phyloP scores from a whole-genome alignment of 331 rosid species.

The Saraca asoca region DNA sequence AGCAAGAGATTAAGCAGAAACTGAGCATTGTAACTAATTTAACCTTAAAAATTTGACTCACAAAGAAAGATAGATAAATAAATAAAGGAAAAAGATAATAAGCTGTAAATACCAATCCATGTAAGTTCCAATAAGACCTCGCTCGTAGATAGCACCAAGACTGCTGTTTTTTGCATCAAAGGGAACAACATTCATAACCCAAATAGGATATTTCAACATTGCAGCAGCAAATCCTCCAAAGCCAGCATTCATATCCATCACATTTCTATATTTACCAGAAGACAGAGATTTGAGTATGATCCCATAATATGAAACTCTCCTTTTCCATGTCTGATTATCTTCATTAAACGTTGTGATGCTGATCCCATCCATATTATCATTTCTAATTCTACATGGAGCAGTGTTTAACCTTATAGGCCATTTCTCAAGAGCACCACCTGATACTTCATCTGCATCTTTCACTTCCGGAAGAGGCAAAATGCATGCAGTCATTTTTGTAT shows the following conservation, averaged over 20 bases:
- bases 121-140: conserved; percentile 61
- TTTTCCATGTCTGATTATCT: conserved; percentile 46
- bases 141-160: conserved; percentile 53
- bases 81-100: conserved; percentile 14
- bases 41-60: not conserved
- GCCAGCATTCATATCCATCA: conserved; percentile 68
- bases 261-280: conserved; percentile 50
- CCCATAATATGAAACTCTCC: conserved; percentile 44
- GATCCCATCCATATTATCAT: conserved; percentile 21
- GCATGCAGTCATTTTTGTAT: conserved; percentile 59
- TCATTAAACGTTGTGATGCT: conserved; percentile 32
- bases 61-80: not conserved
- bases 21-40: too few relatives aligned
- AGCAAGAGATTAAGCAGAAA: conserved; percentile 6
- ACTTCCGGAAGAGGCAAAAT: conserved; percentile 54
- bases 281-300: conserved; percentile 43
- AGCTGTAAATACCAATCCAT: conserved; percentile 51
- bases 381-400: conserved; percentile 47
- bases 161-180: conserved; percentile 42
- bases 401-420: conserved; percentile 52
- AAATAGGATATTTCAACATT: conserved; percentile 48
- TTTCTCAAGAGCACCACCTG: conserved; percentile 50
- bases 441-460: conserved; percentile 35
- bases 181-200: conserved; percentile 67
- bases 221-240: conserved; percentile 65